A percentile compares a stretch with the other conserved stretches of the same genome.
Conservation (phyloP, 164 flowering plant genomes). For the Vitis vinifera region ASM3070453v1 NC_081822.1:29888501-29889000, state of each 20-base stretch:
- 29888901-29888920: slow-evolving; percentile 68
- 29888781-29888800: slow-evolving; percentile 83
- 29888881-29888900: slow-evolving; percentile 82
- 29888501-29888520: no score
- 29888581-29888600: slow-evolving; percentile 64
- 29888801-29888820: slow-evolving; percentile 80
- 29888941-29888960: slow-evolving; percentile 56
- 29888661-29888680: slow-evolving; percentile 24
- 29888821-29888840: slow-evolving; percentile 25
- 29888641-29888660: slow-evolving; percentile 77
- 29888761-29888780: slow-evolving; percentile 47
- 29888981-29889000: slow-evolving; percentile 33
- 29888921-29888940: slow-evolving; percentile 27
- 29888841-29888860: slow-evolving; percentile 52
- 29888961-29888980: slow-evolving; percentile 86
- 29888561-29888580: slow-evolving; percentile 50
- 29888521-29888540: no score
- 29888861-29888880: slow-evolving; percentile 58
- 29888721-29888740: background rate
- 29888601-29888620: slow-evolving; percentile 60
- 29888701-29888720: background rate
- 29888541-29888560: background rate
- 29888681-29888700: background rate
- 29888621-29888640: slow-evolving; percentile 58
- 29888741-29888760: slow-evolving; percentile 30